Evolutionary conservation across 805 yeast species (phyloP), one percentile per base, ranked within the genome.

Genomic region (Naumovozyma castellii): DNA sequence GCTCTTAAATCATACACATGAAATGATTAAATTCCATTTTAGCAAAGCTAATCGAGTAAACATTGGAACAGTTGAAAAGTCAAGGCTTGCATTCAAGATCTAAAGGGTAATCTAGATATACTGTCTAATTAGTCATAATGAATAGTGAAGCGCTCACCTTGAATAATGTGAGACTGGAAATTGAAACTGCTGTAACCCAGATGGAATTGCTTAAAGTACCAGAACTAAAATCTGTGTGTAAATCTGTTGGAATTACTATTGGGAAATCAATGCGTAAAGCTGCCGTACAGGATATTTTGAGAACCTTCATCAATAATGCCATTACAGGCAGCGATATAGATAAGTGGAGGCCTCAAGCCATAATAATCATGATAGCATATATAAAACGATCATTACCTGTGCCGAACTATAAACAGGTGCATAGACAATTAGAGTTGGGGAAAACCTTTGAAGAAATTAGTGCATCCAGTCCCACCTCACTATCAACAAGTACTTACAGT

Each of bases 251-350:
- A 2, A 6, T 22, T 22, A 6, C 27, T 22, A 58, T 79, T 13
- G 59, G 73, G 2, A 52, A 65, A 8, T 51, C 69, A 4, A 90
- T 90, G 1, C 62, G 76, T 29, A 84, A 84, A 57, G 69, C 72
- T 18, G 80, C 73, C 27, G 57, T 83, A 6, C 68, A 69, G 35
- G 76, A 73, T 29, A 64, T 84, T 16, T 56, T 84, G 3, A 54
- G 63, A 38, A 59, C 57, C n/a, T 70, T 65, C 45, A 45, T 76
- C 31, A 59, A 61, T 17, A 64, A 61, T 34, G 75, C 75, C 1
- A 49, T 51, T 16, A 50, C 62, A 3, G 50, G 53, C 14, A 54
- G 61, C 20, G 73, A 70, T 39, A 48, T 52, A 6, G 63, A 54
- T 41, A 57, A 56, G 25, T 54, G 67, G 20, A 60, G 72, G 37